A percentile compares a stretch with the other conserved stretches of the same genome.
Conservation (phyloP, 139 green algal genomes). For the Dunaliella primolecta region DNA sequence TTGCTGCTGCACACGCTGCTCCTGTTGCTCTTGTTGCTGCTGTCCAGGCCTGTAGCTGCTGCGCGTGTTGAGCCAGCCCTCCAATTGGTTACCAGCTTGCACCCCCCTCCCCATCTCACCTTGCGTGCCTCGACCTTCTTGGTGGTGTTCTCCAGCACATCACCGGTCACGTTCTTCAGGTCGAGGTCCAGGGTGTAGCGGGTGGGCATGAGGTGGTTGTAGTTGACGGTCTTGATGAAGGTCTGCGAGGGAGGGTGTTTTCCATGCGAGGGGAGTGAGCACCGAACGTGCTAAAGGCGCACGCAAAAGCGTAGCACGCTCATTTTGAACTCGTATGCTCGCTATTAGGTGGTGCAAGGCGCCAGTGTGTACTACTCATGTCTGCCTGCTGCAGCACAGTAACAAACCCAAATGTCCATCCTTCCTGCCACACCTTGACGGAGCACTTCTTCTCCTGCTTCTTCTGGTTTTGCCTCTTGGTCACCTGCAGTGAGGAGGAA, state of each 20-base stretch:
- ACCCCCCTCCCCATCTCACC: too few species aligned
- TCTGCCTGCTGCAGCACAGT: too few species aligned
- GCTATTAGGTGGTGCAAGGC: not conserved
- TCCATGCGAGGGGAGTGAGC: not conserved
- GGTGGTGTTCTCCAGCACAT: constrained; percentile 82
- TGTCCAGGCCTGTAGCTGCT: too few species aligned
- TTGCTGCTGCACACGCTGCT: too few species aligned
- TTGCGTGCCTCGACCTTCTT: constrained; percentile 89
- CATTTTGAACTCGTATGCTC: not conserved
- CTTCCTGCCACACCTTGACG: constrained; percentile 55
- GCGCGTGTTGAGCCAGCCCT: too few species aligned
- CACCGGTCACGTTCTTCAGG: constrained; percentile 83
- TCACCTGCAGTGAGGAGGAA: constrained; percentile 65
- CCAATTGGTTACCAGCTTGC: too few species aligned
- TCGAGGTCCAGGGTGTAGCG: constrained; percentile 98
- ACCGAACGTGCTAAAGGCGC: not conserved
- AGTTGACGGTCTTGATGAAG: constrained; percentile 99
- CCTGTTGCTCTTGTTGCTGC: too few species aligned
- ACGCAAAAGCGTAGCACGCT: not conserved
- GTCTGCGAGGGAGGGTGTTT: constrained; percentile 57
- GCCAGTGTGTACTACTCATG: not conserved
- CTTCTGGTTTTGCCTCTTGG: constrained; percentile 76
- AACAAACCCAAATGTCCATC: too few species aligned
- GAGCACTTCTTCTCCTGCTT: constrained; percentile 73
- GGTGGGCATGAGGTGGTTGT: constrained; percentile 99